These are phyloP conservation scores for Sarcodon sp. DNA, from an alignment of 768 basidiomycete genomes.

Conservation along the genomic window DNA sequence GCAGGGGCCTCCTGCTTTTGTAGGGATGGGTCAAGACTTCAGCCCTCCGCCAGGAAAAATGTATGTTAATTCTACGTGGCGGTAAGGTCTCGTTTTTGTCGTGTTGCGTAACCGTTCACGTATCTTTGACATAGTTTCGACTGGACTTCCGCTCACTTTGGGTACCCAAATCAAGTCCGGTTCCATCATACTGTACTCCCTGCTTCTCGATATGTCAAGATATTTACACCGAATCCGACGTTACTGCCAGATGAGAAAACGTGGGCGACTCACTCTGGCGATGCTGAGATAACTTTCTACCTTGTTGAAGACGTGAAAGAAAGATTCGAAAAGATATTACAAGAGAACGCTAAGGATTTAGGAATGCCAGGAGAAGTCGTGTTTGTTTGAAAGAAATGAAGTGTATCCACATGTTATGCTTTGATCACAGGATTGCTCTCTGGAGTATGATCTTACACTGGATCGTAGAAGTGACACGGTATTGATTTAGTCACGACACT, in stretches of 20 bases:
- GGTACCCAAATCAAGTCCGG: conserved; percentile 5
- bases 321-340: conserved; percentile 1
- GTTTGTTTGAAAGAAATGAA: background rate
- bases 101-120: too few species aligned
- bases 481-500: too few species aligned
- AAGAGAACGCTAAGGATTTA: background rate
- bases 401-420: too few species aligned
- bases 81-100: background rate
- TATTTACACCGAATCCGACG: conserved; percentile 7
- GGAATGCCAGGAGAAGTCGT: conserved; percentile 3
- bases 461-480: too few species aligned
- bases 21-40: background rate
- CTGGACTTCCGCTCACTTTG: conserved; percentile 9
- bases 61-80: conserved; percentile 5
- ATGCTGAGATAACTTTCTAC: conserved; percentile 7
- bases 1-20: background rate
- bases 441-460: too few species aligned
- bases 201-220: conserved; percentile 6
- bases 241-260: conserved; percentile 4
- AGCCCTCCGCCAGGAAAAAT: background rate
- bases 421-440: too few species aligned
- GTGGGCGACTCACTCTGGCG: background rate
- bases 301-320: conserved; percentile 1
- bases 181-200: conserved; percentile 5
- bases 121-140: conserved; percentile 3